Evolutionary conservation across 352 stramenopile genomes (phyloP).

Genomic region (Pythium phragmitis): DNA sequence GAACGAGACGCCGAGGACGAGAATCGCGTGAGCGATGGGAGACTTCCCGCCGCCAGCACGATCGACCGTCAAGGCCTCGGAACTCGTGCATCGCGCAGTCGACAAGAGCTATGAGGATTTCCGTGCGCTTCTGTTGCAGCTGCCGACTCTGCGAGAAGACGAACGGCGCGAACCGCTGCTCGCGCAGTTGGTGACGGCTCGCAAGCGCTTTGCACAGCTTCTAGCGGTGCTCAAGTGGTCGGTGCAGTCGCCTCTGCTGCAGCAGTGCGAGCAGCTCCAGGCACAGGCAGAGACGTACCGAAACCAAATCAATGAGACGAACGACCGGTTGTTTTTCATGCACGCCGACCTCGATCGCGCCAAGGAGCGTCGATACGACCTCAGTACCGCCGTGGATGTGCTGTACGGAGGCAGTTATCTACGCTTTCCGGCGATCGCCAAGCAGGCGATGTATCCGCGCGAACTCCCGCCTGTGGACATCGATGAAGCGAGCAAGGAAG

Average conservation of each 20-base stretch:
- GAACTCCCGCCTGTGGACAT: constrained; percentile 69
- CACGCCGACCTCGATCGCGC: constrained; percentile 78
- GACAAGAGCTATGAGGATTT: constrained; percentile 86
- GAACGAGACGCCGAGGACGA: constrained; percentile 8
- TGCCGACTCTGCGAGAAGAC: constrained; percentile 66
- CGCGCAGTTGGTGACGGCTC: constrained; percentile 53
- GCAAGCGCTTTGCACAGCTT: constrained; percentile 75
- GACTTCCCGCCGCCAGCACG: constrained; percentile 65
- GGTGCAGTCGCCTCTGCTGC: constrained; percentile 74
- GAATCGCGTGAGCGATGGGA: constrained; percentile 36
- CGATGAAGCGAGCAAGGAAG: constrained; percentile 48
- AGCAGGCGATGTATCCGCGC: constrained; percentile 66
- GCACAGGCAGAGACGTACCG: constrained; percentile 56
- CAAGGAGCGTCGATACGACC: constrained; percentile 79
- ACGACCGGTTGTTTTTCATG: constrained; percentile 85
- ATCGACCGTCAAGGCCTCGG: constrained; percentile 66
- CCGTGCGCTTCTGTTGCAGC: constrained; percentile 64
- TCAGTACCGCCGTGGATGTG: constrained; percentile 80
- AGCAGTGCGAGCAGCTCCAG: constrained; percentile 69
- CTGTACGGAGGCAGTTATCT: constrained; percentile 77
- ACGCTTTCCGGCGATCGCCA: constrained; percentile 68
- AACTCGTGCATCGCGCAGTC: constrained; percentile 76
- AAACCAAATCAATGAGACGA: constrained; percentile 82
- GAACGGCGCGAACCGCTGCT: constrained; percentile 74
- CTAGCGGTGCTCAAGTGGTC: constrained; percentile 84